Base-by-base conservation (phyloP, 495 filamentous ascomycete species). In the Aspergillus cavernicola region DNA sequence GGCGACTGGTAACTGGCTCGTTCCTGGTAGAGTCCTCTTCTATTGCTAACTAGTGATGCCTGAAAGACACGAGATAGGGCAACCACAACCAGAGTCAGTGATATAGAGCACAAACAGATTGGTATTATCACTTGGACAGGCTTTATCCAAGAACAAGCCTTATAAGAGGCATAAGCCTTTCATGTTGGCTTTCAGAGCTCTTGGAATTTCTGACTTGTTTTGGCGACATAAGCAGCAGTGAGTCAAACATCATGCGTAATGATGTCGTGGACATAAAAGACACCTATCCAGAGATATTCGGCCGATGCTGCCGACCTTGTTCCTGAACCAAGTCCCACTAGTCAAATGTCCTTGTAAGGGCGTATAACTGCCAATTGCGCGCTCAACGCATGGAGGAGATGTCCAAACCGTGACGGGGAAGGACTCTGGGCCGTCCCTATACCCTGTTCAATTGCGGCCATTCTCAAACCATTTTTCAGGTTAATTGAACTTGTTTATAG, bases 251-350 rank as follows among this genome's bases (percentile, higher is more conserved):
- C 7, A 16, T 42, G 35, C 10, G 18, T 52, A 13, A 32, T 50
- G 23, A 50, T 38, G 47, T 39, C 22, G 38, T 43, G 7, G 12
- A 43, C 28, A n/a, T 22, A 37, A 35, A 20, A 10, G 16, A 78
- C 18, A 64, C 46, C 7, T 33, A 10, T n/a, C 35, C 15, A 37
- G n/a, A 18, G 13, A 37, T 18, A 16, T 18, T 37, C 11, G 15
- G 31, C 31, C 31, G 11, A n/a, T 33, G 3, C 11, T 33, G 31
- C 31, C 4, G 11, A 33, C n/a, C n/a, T n/a, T n/a, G n/a, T n/a
- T n/a, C n/a, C n/a, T n/a, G n/a, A n/a, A n/a, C n/a, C n/a, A n/a
- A n/a, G n/a, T n/a, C n/a, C n/a, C n/a, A n/a, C n/a, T n/a, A n/a
- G n/a, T n/a, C n/a, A n/a, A n/a, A n/a, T n/a, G n/a, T n/a, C n/a